Percentiles rank a stretch among this genome's conserved stretches.
phyloP scores from a whole-genome alignment of 2,329 filamentous ascomycete species.

The Scedosporium minutisporum region DNA sequence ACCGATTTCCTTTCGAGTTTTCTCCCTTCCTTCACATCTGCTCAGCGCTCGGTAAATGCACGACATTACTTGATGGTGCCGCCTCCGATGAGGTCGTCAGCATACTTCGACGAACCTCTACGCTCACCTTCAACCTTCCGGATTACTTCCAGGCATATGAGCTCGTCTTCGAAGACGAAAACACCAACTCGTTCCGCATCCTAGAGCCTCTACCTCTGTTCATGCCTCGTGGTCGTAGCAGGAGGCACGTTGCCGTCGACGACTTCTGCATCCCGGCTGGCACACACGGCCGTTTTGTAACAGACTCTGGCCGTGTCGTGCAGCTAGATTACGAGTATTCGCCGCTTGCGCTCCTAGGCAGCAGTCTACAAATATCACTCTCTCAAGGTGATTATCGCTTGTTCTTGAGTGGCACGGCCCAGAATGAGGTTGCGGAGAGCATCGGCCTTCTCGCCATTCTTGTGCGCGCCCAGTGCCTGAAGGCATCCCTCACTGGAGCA shows the following conservation, averaged over 20 bases:
- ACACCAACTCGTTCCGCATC: slow-evolving; percentile 68
- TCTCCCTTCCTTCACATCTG: slow-evolving; percentile 23
- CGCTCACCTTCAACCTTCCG: slow-evolving; percentile 70
- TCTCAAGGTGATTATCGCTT: slow-evolving; percentile 44
- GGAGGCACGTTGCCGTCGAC: slow-evolving; percentile 28
- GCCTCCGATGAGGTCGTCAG: slow-evolving; percentile 36
- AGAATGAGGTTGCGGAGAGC: slow-evolving; percentile 60
- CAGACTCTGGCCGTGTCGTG: slow-evolving; percentile 66
- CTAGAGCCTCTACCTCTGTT: slow-evolving; percentile 56
- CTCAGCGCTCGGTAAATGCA: slow-evolving; percentile 23
- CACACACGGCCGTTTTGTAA: slow-evolving; percentile 64
- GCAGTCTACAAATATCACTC: slow-evolving; percentile 60
- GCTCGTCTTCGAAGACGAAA: slow-evolving; percentile 75
- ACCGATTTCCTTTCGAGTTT: slow-evolving; percentile 29
- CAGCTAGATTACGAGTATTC: slow-evolving; percentile 73
- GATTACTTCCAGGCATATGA: slow-evolving; percentile 63
- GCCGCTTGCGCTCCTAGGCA: slow-evolving; percentile 68
- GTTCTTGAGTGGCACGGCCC: slow-evolving; percentile 42
- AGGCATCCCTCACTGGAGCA: slow-evolving; percentile 14
- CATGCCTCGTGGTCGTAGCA: slow-evolving; percentile 13
- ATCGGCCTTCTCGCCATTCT: slow-evolving; percentile 66
- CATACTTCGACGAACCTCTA: slow-evolving; percentile 59
- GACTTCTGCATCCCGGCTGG: slow-evolving; percentile 54
- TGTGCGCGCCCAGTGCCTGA: slow-evolving; percentile 42
- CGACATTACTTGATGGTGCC: background rate